A percentile compares a stretch with the other conserved stretches of the same genome.
Conservation (phyloP, 2,329 filamentous ascomycete genomes). For the Fusarium bactridioides region DNA sequence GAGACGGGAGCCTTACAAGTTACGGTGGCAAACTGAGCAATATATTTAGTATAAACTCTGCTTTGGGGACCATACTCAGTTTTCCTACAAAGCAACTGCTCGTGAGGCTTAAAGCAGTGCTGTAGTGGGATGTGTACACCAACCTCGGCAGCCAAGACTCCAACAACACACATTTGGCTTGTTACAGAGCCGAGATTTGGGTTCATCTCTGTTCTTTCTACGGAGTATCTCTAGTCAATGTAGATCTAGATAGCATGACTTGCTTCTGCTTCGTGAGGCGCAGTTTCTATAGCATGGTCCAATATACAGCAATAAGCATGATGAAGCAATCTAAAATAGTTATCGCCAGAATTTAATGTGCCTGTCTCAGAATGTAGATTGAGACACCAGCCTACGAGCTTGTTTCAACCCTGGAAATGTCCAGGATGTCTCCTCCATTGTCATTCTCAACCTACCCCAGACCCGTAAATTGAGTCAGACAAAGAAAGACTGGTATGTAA, state of each 20-base stretch:
- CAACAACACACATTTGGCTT: slow-evolving; percentile 6
- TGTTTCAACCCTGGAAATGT: slow-evolving; percentile 32
- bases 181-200: slow-evolving; percentile 18
- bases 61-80: background rate
- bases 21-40: background rate
- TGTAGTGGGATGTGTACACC: background rate
- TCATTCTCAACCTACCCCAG: slow-evolving; percentile 37
- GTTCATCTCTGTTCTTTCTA: slow-evolving; percentile 12
- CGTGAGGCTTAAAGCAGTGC: background rate
- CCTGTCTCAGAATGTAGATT: slow-evolving; percentile 2
- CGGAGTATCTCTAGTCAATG: slow-evolving; percentile 9
- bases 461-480: slow-evolving; percentile 32
- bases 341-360: background rate
- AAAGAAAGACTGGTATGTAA: slow-evolving; percentile 31
- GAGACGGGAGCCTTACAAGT: background rate
- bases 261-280: background rate
- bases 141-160: slow-evolving; percentile 5
- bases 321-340: slow-evolving; percentile 9
- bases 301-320: slow-evolving; percentile 3
- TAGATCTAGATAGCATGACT: slow-evolving; percentile 7
- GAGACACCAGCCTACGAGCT: slow-evolving; percentile 27
- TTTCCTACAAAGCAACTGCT: background rate
- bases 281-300: background rate
- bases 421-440: slow-evolving; percentile 14
- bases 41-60: background rate